Evolutionary conservation across 208 protist species (phyloP).

Genomic region (Trypanosoma cruzi): DNA sequence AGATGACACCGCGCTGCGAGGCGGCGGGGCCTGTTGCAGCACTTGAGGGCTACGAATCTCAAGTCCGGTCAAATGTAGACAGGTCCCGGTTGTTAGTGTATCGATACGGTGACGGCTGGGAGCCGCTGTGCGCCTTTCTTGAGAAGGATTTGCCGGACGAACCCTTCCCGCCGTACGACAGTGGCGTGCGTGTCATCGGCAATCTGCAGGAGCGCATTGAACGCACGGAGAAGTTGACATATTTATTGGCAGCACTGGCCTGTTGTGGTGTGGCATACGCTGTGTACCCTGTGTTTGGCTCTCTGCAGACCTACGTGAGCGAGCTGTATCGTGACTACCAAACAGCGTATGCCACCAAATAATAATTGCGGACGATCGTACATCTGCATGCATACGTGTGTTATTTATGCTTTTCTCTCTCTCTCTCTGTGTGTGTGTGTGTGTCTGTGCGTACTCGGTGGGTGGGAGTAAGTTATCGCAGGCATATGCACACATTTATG

Average conservation of each 20-base stretch:
- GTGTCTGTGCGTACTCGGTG: not conserved
- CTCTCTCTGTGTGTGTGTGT: not conserved
- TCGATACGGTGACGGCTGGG: conserved; percentile 70
- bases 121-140: conserved; percentile 71
- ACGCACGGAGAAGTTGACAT: conserved; percentile 43
- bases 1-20: conserved; percentile 50
- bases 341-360: conserved; percentile 15
- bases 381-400: not conserved
- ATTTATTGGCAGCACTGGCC: conserved; percentile 15
- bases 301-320: not conserved
- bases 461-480: not conserved
- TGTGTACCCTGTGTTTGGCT: conserved; percentile 16
- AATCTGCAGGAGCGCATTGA: conserved; percentile 69
- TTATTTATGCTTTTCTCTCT: conserved; percentile 12
- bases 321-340: conserved; percentile 29
- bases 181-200: conserved; percentile 55
- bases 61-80: conserved; percentile 50
- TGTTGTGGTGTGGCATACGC: conserved; percentile 17
- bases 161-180: conserved; percentile 68
- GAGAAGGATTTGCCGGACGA: conserved; percentile 50
- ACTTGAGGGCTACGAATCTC: conserved; percentile 61
- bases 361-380: not conserved
- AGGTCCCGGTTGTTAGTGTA: conserved; percentile 57
- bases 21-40: conserved; percentile 33
- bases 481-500: too few relatives aligned